Conservation (phyloP, 805 yeast genomes). For the Yarrowia divulgata region DNA sequence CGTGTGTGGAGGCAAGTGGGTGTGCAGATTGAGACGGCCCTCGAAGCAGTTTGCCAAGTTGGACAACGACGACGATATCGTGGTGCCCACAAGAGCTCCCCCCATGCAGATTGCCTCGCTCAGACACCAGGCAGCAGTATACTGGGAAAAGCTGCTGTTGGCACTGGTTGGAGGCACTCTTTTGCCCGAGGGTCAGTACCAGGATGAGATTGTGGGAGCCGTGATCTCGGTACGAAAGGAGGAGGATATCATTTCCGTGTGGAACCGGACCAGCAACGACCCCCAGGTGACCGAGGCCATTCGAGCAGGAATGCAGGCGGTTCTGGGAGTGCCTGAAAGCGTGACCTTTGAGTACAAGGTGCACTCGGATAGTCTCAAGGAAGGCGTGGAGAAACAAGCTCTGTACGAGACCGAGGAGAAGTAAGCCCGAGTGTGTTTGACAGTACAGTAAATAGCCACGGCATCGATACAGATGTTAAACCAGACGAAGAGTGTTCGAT, state of each 20-base stretch:
- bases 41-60: slow-evolving; percentile 41
- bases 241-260: slow-evolving; percentile 65
- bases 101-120: slow-evolving; percentile 37
- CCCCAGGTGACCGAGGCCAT: slow-evolving; percentile 48
- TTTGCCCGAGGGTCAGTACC: slow-evolving; percentile 47
- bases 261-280: slow-evolving; percentile 58
- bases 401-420: slow-evolving; percentile 37
- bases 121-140: slow-evolving; percentile 44
- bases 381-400: slow-evolving; percentile 43
- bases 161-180: slow-evolving; percentile 59
- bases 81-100: slow-evolving; percentile 35
- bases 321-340: slow-evolving; percentile 42
- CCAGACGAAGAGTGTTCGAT: slow-evolving; percentile 36
- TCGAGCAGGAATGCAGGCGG: slow-evolving; percentile 43
- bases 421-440: neutral
- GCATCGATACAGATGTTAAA: neutral
- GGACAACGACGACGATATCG: slow-evolving; percentile 22
- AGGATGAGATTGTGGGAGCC: slow-evolving; percentile 59
- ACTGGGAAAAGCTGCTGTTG: slow-evolving; percentile 57
- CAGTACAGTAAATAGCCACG: neutral
- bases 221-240: slow-evolving; percentile 66
- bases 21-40: slow-evolving; percentile 57
- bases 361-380: slow-evolving; percentile 48
- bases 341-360: slow-evolving; percentile 47
- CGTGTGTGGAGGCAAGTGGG: slow-evolving; percentile 69